Evolutionary conservation across 768 basidiomycete genomes (phyloP).

Genomic region (Boletus pseudopeckii): DNA sequence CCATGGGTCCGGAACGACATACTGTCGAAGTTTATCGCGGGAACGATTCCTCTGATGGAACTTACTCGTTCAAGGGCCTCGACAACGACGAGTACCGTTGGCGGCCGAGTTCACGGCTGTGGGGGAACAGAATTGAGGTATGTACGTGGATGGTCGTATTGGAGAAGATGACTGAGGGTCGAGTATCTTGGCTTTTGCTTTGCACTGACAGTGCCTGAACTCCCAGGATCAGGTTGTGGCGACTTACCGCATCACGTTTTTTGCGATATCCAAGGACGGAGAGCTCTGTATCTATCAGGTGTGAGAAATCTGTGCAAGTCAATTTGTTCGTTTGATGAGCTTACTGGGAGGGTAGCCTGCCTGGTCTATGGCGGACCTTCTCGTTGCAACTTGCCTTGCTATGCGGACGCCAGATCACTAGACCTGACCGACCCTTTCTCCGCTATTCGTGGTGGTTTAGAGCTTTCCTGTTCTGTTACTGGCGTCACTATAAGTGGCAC

Average conservation of each 20-base stretch:
- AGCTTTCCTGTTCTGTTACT: background rate
- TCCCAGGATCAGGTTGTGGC: conserved; percentile 24
- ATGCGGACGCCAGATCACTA: conserved; percentile 31
- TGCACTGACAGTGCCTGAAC: conserved; percentile 21
- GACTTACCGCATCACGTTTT: conserved; percentile 29
- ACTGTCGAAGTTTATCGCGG: conserved; percentile 12
- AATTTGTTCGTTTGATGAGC: background rate
- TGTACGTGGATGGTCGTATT: conserved; percentile 7
- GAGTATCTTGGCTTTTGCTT: background rate
- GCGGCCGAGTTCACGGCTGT: conserved; percentile 11
- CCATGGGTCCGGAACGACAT: conserved; percentile 9
- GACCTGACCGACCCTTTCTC: background rate
- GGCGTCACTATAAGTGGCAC: background rate
- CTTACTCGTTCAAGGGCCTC: conserved; percentile 21
- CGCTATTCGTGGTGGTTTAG: background rate
- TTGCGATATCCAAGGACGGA: conserved; percentile 31
- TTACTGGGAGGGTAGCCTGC: conserved; percentile 16
- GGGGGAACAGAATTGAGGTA: conserved; percentile 22
- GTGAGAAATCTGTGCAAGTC: background rate
- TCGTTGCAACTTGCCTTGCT: conserved; percentile 32
- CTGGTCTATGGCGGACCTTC: conserved; percentile 25
- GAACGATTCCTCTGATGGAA: background rate
- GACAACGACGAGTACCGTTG: conserved; percentile 27
- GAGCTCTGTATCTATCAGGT: conserved; percentile 31
- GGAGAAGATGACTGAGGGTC: background rate